These are phyloP conservation scores for Aspergillus chevalieri DNA, from an alignment of 2,329 filamentous ascomycete genomes.

Conservation along the genomic window DNA sequence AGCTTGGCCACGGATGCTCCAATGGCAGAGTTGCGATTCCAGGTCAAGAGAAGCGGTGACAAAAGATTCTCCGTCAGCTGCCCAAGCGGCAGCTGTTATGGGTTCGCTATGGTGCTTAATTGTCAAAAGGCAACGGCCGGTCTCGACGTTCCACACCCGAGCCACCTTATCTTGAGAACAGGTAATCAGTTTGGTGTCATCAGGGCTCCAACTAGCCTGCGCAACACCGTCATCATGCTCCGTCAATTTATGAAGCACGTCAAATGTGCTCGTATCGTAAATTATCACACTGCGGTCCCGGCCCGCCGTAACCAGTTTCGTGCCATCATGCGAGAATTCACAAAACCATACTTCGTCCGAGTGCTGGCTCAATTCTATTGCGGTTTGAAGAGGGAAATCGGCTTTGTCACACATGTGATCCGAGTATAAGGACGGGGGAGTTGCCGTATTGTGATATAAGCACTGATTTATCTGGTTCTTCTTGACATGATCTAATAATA, in stretches of 20 bases:
- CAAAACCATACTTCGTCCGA: slow-evolving; percentile 86
- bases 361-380: slow-evolving; percentile 66
- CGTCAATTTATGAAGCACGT: slow-evolving; percentile 55
- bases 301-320: slow-evolving; percentile 74
- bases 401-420: slow-evolving; percentile 78
- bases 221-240: slow-evolving; percentile 68
- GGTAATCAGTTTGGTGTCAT: slow-evolving; percentile 77
- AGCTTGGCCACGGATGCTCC: slow-evolving; percentile 58
- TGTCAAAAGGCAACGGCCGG: slow-evolving; percentile 56
- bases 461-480: slow-evolving; percentile 75
- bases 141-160: slow-evolving; percentile 67
- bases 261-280: slow-evolving; percentile 70
- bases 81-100: slow-evolving; percentile 86
- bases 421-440: slow-evolving; percentile 76
- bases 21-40: slow-evolving; percentile 61
- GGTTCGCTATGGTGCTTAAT: slow-evolving; percentile 72
- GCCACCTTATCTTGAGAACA: slow-evolving; percentile 71
- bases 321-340: slow-evolving; percentile 82
- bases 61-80: slow-evolving; percentile 68
- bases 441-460: slow-evolving; percentile 76
- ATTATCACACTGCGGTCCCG: slow-evolving; percentile 69
- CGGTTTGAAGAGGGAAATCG: slow-evolving; percentile 69
- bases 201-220: slow-evolving; percentile 84
- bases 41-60: slow-evolving; percentile 72
- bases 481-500: slow-evolving; percentile 77